Conservation (phyloP, 495 filamentous ascomycete genomes). For the Glonium stellatum region DNA sequence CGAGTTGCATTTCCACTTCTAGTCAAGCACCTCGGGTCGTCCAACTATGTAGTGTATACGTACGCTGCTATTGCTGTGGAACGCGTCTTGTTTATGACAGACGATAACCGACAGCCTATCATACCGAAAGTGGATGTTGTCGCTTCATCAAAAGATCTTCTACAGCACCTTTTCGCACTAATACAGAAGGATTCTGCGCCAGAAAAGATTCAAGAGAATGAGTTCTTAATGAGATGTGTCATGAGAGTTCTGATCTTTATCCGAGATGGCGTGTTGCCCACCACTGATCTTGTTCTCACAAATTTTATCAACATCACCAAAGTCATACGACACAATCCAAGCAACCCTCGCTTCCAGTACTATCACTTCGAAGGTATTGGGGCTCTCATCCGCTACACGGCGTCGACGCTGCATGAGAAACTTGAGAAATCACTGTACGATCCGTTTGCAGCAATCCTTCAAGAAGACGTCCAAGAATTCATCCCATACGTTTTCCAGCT, state of each 20-base stretch:
- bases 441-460: constrained; percentile 68
- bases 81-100: constrained; percentile 72
- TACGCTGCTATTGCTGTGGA: constrained; percentile 95
- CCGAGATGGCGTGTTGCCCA: constrained; percentile 64
- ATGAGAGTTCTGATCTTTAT: constrained; percentile 95
- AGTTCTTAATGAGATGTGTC: constrained; percentile 95
- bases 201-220: constrained; percentile 95
- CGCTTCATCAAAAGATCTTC: constrained; percentile 72
- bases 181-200: constrained; percentile 74
- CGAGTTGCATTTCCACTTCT: constrained; percentile 78
- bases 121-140: constrained; percentile 66
- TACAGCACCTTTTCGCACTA: constrained; percentile 86
- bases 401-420: constrained; percentile 58
- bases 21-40: constrained; percentile 77
- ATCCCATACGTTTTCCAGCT: constrained; percentile 95
- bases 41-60: constrained; percentile 91
- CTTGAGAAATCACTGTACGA: constrained; percentile 70
- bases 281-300: constrained; percentile 63
- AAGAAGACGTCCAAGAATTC: constrained; percentile 83
- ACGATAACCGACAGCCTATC: constrained; percentile 63
- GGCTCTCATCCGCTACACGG: constrained; percentile 82
- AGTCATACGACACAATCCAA: constrained; percentile 85
- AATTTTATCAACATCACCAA: constrained; percentile 80
- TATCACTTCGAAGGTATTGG: constrained; percentile 94
- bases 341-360: constrained; percentile 97